A percentile compares a stretch with the other conserved stretches of the same genome.
phyloP scores from a whole-genome alignment of 257 asterid genomes.

The Salvia hispanica region DNA sequence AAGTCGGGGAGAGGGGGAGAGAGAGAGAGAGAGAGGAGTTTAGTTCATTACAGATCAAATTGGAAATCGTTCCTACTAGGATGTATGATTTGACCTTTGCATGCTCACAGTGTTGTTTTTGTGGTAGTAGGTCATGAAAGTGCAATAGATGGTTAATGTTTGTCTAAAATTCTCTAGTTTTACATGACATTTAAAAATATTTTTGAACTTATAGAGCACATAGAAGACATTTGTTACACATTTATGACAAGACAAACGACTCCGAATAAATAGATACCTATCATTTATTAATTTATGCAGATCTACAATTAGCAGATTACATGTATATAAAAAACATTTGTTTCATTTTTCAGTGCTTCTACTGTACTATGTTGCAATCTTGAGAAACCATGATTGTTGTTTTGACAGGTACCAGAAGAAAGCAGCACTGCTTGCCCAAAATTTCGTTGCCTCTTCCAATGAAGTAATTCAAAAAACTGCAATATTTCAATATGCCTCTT shows the following conservation, averaged over 20 bases:
- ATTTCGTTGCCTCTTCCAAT: conserved; percentile 47
- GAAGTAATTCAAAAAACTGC: conserved; percentile 40
- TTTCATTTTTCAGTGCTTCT: not conserved
- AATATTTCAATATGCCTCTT: conserved; percentile 26
- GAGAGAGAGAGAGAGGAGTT: not conserved
- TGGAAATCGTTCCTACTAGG: conserved; percentile 4
- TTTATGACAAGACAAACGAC: not conserved
- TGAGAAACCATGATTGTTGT: conserved; percentile 8
- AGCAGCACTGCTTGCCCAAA: conserved; percentile 51
- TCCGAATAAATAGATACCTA: not conserved
- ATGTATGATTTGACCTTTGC: not conserved
- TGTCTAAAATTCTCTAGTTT: conserved; percentile 9
- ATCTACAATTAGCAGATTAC: conserved; percentile 2
- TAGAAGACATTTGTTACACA: conserved; percentile 10
- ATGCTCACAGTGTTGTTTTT: conserved; percentile 8
- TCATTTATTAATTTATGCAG: not conserved
- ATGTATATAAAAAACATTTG: conserved; percentile 4
- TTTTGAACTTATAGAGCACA: conserved; percentile 1
- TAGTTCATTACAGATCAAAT: not conserved
- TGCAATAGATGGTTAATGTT: not conserved
- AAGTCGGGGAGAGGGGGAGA: not conserved
- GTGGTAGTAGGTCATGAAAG: conserved; percentile 11
- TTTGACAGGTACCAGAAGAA: conserved; percentile 54
- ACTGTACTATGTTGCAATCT: conserved; percentile 11
- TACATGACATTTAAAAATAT: not conserved